Base-by-base conservation (phyloP, 768 basidiomycete genomes). In the Boletellus ananiceps region DNA sequence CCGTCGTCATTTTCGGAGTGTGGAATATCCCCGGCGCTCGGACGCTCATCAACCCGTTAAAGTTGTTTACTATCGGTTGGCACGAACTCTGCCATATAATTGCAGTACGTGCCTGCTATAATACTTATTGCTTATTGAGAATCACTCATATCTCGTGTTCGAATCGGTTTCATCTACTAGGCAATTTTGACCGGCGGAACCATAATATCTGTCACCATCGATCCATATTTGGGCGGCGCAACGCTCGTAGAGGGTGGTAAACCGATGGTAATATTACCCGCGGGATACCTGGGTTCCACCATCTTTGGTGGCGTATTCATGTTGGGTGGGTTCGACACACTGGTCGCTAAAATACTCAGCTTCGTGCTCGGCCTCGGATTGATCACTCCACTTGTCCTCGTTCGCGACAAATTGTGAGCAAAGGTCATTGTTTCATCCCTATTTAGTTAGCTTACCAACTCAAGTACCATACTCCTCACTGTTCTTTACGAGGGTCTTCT, bases 331-430 rank as follows among this genome's bases (percentile, higher is more conserved):
- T 93, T 88, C 74, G 86, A 93, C 64, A 93, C 87, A 2, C 80
- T 95, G 15, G 87, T 91, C 12, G 86, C 93, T 31, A 97, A 97
- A 69, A 81, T 96, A 50, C 80, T 93, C 67, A 93, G 92, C 70
- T 93, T 94, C 59, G 83, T 94, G 45, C 77, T 95, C 44, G 93
- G 82, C 31, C 76, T 96, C 31, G 94, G 92, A 14, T 71, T 97
- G 23, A 69, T 95, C n/a, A 79, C 86, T 27, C 93, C 93, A 1
- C 74, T 95, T 40, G 80, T 84, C 13, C 82, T 94, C 25, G 91
- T 94, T 33, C 79, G 91, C 50, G 90, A 93, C 63, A 94, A 94
- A 75, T 59, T 95, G 92, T 93, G 63, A 63, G 87, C 75, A 12
- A 27, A 44, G 12, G 1, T 0, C 8, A 16, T 43, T 3, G 23